These are phyloP conservation scores for Polytrichum formosum DNA, from an alignment of 225 moss, liverwort and hornwort genomes.

Conservation along the genomic window DNA sequence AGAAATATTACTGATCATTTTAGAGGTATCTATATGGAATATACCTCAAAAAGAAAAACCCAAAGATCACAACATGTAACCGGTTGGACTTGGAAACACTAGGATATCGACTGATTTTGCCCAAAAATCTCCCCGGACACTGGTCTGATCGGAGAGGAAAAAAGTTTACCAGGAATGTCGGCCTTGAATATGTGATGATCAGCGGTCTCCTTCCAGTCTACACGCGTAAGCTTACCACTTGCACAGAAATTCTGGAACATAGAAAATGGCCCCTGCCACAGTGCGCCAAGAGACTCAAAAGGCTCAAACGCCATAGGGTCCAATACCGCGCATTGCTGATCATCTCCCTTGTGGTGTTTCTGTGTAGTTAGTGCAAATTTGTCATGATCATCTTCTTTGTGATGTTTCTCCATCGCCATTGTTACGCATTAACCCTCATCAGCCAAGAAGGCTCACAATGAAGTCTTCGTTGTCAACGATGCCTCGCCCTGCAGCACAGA, in stretches of 20 bases:
- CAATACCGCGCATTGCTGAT: constrained; percentile 5
- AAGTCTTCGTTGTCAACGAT: no score
- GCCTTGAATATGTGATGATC: constrained; percentile 58
- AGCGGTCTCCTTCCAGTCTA: constrained; percentile 59
- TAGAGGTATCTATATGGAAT: no score
- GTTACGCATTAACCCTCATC: no score
- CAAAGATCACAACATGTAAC: no score
- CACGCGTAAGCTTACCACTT: constrained; percentile 21
- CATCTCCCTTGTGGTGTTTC: background rate
- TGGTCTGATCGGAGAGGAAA: no score
- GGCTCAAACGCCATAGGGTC: constrained; percentile 12
- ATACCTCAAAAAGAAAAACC: no score
- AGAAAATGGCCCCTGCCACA: constrained; percentile 23
- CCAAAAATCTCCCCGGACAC: no score
- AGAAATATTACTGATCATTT: no score
- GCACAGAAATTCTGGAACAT: constrained; percentile 19
- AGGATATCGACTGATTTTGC: no score
- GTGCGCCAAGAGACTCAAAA: constrained; percentile 17
- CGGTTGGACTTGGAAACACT: no score
- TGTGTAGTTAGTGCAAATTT: background rate
- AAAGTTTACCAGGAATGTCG: constrained; percentile 41
- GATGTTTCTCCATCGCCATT: constrained; percentile 22
- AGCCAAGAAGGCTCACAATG: no score
- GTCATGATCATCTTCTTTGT: background rate
- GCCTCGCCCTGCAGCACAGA: no score